Percentiles rank a stretch among this genome's conserved stretches.
phyloP scores from a whole-genome alignment of 352 stramenopile genomes.

The Pythium dissimile region DNA sequence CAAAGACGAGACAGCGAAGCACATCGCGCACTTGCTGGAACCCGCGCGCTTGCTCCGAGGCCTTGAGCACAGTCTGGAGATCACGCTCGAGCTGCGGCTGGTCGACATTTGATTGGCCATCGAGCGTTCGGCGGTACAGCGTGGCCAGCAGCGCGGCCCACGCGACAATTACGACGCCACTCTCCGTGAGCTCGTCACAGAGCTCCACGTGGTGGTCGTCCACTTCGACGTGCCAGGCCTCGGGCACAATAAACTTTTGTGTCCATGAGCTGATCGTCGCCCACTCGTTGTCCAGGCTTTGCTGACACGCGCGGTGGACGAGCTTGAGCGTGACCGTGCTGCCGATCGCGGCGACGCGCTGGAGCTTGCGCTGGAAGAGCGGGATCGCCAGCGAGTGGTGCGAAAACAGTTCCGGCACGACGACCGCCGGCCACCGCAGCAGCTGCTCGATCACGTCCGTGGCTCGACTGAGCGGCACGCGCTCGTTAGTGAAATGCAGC shows the following conservation, averaged over 20 bases:
- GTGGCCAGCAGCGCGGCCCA: conserved; percentile 54
- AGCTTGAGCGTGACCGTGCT: conserved; percentile 15
- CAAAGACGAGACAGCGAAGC: conserved; percentile 40
- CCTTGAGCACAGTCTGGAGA: conserved; percentile 39
- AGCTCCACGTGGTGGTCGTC: conserved; percentile 21
- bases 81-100: conserved; percentile 27
- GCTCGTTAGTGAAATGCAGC: conserved; percentile 39
- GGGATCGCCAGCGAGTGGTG: conserved; percentile 15
- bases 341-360: conserved; percentile 12
- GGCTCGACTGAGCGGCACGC: conserved; percentile 21
- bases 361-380: conserved; percentile 13
- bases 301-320: conserved; percentile 12
- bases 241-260: conserved; percentile 7
- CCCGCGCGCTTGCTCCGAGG: conserved; percentile 37
- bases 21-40: conserved; percentile 58
- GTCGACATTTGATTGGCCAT: not conserved
- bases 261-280: conserved; percentile 8
- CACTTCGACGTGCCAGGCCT: conserved; percentile 16
- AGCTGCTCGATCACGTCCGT: conserved; percentile 14
- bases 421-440: conserved; percentile 17
- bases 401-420: conserved; percentile 23
- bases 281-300: conserved; percentile 9
- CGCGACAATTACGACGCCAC: conserved; percentile 46
- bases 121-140: conserved; percentile 15
- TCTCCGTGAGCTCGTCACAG: conserved; percentile 23